Base-by-base conservation (phyloP, 176 grass and related monocot species). In the Musa itinerans region DNA sequence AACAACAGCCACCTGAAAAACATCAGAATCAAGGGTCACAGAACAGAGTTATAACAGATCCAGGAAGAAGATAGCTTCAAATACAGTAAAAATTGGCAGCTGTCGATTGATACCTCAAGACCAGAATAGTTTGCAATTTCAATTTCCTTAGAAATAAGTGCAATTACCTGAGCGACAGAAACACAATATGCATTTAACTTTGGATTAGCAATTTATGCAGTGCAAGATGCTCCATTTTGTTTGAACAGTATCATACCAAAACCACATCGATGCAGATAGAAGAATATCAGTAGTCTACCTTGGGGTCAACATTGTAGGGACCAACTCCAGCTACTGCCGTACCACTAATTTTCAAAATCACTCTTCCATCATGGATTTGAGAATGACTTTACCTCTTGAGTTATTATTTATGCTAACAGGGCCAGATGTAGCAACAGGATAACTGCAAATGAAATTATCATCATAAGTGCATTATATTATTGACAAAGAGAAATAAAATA, bases 81-180 rank as follows among this genome's bases (percentile, higher is more conserved):
- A 11, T 52, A 73, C 50, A 58, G 50, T 12, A 54, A 76, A 24
- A 65, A 59, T 43, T 43, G 79, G 26, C 9, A 74, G 34, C n/a
- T 73, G 79, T 27, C 64, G 51, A 2, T 63, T 9, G 24, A 22
- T 85, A 92, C 93, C 85, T 96, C 70, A 4, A 96, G 58, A 71
- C 89, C 93, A 81, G 79, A 82, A 66, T 78, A 87, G 50, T 74
- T 92, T 1, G 85, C 89, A 56, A 90, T 76, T 83, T 85, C 85
- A 86, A 96, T 85, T 90, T 96, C 93, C 87, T 89, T 87, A 74
- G 93, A 85, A 16, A 96, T 83, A 19, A 96, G 87, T 89, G 90
- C 90, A 55, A 90, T 89, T 27, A 86, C 81, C 92, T 96, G 66
- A 53, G 4, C 67, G 73, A 16, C 25, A 78, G 78, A n/a, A 78